Evolutionary conservation across 2,329 filamentous ascomycete species (phyloP).

Genomic region (Colletotrichum sp.): DNA sequence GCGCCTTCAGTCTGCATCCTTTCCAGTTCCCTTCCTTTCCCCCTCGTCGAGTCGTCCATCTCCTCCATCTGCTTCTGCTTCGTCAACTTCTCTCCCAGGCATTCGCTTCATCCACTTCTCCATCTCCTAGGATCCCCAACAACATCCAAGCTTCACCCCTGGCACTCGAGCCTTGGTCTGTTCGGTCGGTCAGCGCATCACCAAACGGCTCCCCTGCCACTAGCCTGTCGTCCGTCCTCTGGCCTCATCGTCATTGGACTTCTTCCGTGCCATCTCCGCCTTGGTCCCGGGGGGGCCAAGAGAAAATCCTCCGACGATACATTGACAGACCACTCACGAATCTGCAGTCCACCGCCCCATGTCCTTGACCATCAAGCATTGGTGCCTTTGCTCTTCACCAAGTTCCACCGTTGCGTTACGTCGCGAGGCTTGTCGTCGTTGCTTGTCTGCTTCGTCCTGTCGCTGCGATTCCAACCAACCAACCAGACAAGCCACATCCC

Average conservation of each 20-base stretch:
- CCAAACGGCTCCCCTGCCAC: not conserved
- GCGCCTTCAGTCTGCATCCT: not conserved
- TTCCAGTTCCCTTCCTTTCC: not conserved
- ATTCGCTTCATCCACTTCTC: not conserved
- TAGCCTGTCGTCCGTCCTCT: slow-evolving; percentile 1
- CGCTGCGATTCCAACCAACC: not conserved
- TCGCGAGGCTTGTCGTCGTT: not conserved
- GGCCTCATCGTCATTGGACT: not conserved
- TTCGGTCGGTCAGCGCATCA: not conserved
- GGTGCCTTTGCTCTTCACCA: not conserved
- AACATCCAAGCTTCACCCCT: not conserved
- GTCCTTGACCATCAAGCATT: not conserved
- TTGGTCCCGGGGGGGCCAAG: not conserved
- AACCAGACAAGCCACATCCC: not conserved
- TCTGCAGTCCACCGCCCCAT: not conserved
- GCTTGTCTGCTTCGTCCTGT: not conserved
- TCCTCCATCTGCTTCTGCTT: not conserved
- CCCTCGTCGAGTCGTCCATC: not conserved
- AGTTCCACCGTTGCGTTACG: not conserved
- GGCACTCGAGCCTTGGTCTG: not conserved
- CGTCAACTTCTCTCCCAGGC: not conserved
- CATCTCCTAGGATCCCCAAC: not conserved
- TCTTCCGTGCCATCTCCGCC: not conserved
- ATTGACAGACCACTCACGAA: not conserved
- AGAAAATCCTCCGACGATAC: slow-evolving; percentile 1